A percentile compares a stretch with the other conserved stretches of the same genome.
Evolutionary conservation across 2,329 filamentous ascomycete genomes (phyloP).

Genomic region (Ascochyta lentis): DNA sequence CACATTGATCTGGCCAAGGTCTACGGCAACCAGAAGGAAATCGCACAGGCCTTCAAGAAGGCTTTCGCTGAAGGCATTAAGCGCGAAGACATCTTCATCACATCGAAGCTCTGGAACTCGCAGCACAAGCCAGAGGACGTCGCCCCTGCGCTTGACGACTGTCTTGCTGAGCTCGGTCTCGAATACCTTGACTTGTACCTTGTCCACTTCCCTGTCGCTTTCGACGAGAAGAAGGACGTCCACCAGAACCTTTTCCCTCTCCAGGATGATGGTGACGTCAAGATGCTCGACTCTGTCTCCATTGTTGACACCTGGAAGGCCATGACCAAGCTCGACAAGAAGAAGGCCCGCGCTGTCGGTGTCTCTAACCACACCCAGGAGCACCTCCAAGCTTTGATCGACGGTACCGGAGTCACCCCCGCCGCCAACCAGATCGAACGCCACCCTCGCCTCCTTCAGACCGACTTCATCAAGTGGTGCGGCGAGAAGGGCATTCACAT

Average conservation of each 20-base stretch:
- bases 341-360: constrained; percentile 39
- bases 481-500: constrained; percentile 42
- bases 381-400: constrained; percentile 61
- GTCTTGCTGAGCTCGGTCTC: constrained; percentile 76
- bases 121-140: constrained; percentile 76
- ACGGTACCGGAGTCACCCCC: constrained; percentile 43
- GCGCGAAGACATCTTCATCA: constrained; percentile 50
- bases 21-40: constrained; percentile 43
- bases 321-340: constrained; percentile 49
- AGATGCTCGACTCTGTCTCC: constrained; percentile 64
- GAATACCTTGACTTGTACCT: constrained; percentile 92
- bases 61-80: constrained; percentile 53
- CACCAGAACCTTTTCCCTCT: constrained; percentile 37
- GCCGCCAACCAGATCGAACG: constrained; percentile 43
- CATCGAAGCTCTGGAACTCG: constrained; percentile 90
- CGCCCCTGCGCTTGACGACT: constrained; percentile 73
- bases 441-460: constrained; percentile 37
- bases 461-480: constrained; percentile 39
- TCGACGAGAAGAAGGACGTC: constrained; percentile 55
- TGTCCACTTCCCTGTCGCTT: constrained; percentile 69
- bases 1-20: constrained; percentile 41
- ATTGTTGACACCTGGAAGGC: constrained; percentile 46
- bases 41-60: constrained; percentile 36
- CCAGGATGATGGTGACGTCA: constrained; percentile 18
- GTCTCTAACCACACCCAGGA: constrained; percentile 43